Percentiles rank a stretch among this genome's conserved stretches.
Evolutionary conservation across 768 basidiomycete genomes (phyloP).

Genomic region (Calvatia gigantea): DNA sequence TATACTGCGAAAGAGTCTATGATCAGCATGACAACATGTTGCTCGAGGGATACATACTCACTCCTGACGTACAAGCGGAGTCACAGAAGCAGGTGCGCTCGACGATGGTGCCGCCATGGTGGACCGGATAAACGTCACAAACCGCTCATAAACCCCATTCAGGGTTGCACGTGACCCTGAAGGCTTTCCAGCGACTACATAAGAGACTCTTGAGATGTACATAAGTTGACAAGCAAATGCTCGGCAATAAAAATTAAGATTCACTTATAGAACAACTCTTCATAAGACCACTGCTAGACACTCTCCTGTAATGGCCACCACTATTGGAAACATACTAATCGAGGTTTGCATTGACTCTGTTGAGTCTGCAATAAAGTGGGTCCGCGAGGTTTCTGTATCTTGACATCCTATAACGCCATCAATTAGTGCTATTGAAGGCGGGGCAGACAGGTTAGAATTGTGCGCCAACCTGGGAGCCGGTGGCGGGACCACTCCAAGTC

Average conservation of each 20-base stretch:
- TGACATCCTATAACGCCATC: constrained; percentile 2
- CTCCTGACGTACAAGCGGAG: constrained; percentile 11
- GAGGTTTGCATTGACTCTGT: constrained; percentile 26
- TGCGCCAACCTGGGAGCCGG: constrained; percentile 69
- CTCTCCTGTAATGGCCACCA: constrained; percentile 2
- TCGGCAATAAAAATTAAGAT: neutral
- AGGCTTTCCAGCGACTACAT: neutral
- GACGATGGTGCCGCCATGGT: constrained; percentile 1
- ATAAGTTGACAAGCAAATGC: constrained; percentile 3
- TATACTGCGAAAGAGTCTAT: constrained; percentile 45
- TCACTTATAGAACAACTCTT: neutral
- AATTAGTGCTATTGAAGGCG: constrained; percentile 63
- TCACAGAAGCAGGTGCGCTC: neutral
- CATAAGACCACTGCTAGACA: neutral
- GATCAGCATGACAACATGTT: neutral
- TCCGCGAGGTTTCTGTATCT: neutral
- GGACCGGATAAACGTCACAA: neutral
- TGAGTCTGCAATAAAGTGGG: constrained; percentile 24
- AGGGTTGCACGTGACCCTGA: constrained; percentile 1
- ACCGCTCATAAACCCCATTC: neutral
- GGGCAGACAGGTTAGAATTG: constrained; percentile 75
- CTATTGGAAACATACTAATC: constrained; percentile 15
- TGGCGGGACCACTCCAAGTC: constrained; percentile 79
- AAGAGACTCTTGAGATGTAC: constrained; percentile 4
- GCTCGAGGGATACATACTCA: neutral